Percentiles rank a stretch among this genome's conserved stretches.
phyloP scores from a whole-genome alignment of 345 rosid species.

The Euphorbia pulcherrima region DNA sequence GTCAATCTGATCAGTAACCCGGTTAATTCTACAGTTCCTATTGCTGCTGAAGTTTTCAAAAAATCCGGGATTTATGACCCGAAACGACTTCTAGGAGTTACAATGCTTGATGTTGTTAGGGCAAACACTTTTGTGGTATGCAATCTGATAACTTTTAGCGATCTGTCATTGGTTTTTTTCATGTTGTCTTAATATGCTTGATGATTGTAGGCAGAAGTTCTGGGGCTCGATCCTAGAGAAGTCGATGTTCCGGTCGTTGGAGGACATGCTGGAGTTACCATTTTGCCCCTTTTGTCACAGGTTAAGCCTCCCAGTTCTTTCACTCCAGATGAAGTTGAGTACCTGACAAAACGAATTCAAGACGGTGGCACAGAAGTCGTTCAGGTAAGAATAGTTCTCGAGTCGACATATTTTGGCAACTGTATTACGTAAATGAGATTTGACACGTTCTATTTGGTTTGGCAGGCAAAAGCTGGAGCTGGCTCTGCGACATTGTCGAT shows the following conservation, averaged over 20 bases:
- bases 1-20: slow-evolving; percentile 77
- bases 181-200: background rate
- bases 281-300: slow-evolving; percentile 33
- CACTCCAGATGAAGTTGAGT: slow-evolving; percentile 28
- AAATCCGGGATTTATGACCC: slow-evolving; percentile 67
- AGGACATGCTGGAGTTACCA: slow-evolving; percentile 38
- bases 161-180: background rate
- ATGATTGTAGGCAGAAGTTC: slow-evolving; percentile 27
- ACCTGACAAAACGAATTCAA: slow-evolving; percentile 32
- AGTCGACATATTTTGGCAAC: background rate
- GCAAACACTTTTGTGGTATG: slow-evolving; percentile 54
- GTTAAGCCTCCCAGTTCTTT: slow-evolving; percentile 30
- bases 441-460: slow-evolving; percentile 11
- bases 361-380: slow-evolving; percentile 38
- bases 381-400: slow-evolving; percentile 23
- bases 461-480: slow-evolving; percentile 95
- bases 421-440: background rate
- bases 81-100: slow-evolving; percentile 64
- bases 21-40: slow-evolving; percentile 73
- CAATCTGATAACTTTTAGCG: background rate
- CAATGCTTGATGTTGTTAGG: slow-evolving; percentile 71
- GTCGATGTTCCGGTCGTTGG: slow-evolving; percentile 35
- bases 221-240: slow-evolving; percentile 31
- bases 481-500: slow-evolving; percentile 98
- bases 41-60: slow-evolving; percentile 75